Base-by-base conservation (phyloP, 306 rosid genomes). In the Castanopsis chinensis region DNA sequence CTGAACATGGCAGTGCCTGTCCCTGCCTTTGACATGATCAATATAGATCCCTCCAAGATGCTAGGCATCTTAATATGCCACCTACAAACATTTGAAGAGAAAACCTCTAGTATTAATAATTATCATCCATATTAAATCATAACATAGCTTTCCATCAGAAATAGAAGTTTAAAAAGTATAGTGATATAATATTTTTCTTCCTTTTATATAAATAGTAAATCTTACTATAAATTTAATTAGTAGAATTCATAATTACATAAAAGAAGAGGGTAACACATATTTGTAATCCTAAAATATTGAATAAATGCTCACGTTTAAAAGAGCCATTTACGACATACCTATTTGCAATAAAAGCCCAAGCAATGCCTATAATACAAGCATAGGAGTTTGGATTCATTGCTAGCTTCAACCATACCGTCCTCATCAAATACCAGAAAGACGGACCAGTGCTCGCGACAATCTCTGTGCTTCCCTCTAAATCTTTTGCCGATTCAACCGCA, bases 1-100 rank as follows among this genome's bases (percentile, higher is more conserved):
- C 94, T 89, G 81, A 95, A 95, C 99, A 95, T 95, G 85, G 98
- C 97, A 56, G 99, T 91, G 63, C 99, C 99, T 0, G 73, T 90
- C 27, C 97, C 99, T 17, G 99, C 92, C 82, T 35, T 92, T 13
- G 99, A 93, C 97, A 95, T 91, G 82, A 95, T 95, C 55, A 76
- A 54, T 72, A 95, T 81, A 20, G 94, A 95, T 3, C 92, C 98
- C 27, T 93, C 97, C 37, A 95, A 58, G 69, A 95, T 88, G 87
- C 86, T 82, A 15, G 98, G 99, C 87, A 93, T 80, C 80, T 88
- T 76, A 79, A 95, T 69, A 76, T 93, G 85, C 92, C 95, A 94
- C 93, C 99, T 93, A 68, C 23, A 33, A 35, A 56, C 5, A 79
- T 45, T 11, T 2, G 5, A 15, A 35, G 63, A 25, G 37, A 37